Evolutionary conservation across 108 stramenopile genomes (phyloP).

Genomic region (Cyclotella cryptica): DNA sequence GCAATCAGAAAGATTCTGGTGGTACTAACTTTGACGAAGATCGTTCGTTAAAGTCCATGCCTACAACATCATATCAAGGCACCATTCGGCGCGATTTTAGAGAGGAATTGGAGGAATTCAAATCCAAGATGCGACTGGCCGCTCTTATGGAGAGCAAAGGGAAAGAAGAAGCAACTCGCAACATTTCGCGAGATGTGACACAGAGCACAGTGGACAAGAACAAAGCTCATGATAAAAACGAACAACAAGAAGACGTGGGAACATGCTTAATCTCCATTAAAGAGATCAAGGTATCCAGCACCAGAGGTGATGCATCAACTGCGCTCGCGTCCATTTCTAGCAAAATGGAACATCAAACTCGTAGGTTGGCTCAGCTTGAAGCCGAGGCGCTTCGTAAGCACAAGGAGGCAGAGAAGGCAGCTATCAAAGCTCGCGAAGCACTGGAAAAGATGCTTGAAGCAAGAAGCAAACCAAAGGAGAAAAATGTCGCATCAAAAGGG

Average conservation of each 20-base stretch:
- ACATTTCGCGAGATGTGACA: not conserved
- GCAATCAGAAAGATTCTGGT: not conserved
- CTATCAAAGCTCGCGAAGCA: slow-evolving; percentile 28
- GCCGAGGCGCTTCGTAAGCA: slow-evolving; percentile 41
- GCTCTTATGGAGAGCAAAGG: not conserved
- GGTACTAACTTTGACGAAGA: not conserved
- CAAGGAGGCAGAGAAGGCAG: slow-evolving; percentile 35
- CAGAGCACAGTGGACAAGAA: not conserved
- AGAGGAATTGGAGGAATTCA: not conserved
- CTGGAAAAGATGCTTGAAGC: slow-evolving; percentile 33
- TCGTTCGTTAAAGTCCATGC: slow-evolving; percentile 1
- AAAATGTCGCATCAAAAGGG: not conserved
- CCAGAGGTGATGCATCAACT: not conserved
- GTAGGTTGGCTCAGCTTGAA: slow-evolving; percentile 26
- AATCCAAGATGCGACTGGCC: not conserved
- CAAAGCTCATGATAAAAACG: not conserved
- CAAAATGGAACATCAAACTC: slow-evolving; percentile 4
- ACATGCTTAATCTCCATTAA: not conserved
- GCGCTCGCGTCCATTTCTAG: slow-evolving; percentile 14
- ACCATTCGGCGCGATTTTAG: not conserved
- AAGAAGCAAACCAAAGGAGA: not conserved
- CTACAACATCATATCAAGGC: not conserved
- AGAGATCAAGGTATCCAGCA: slow-evolving; percentile 1
- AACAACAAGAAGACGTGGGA: not conserved
- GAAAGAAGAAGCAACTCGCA: not conserved